phyloP scores from a whole-genome alignment of 1,139 yeast species.

The Hansenula lynferdii region DNA sequence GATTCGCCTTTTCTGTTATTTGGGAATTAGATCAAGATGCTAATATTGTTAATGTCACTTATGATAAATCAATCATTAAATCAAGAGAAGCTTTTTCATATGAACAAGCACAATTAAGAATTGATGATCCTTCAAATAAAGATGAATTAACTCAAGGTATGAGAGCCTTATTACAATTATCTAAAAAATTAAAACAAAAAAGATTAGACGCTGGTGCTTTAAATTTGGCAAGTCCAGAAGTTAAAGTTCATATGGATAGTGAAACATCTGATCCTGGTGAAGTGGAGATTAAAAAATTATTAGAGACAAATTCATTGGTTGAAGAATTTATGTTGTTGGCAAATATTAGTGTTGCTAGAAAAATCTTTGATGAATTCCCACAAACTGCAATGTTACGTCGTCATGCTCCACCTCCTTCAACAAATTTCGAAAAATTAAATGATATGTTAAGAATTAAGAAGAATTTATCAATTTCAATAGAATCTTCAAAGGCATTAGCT shows the following conservation, averaged over 20 bases:
- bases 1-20: conserved; percentile 91
- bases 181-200: conserved; percentile 79
- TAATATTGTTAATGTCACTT: conserved; percentile 75
- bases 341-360: conserved; percentile 91
- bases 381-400: conserved; percentile 98
- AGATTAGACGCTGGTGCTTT: conserved; percentile 95
- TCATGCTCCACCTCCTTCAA: conserved; percentile 94
- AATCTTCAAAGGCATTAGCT: conserved; percentile 87
- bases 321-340: conserved; percentile 99
- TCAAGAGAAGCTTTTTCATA: conserved; percentile 96
- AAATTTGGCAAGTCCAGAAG: conserved; percentile 96
- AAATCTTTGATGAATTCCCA: conserved; percentile 88
- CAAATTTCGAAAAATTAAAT: conserved; percentile 84
- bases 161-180: conserved; percentile 72
- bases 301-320: conserved; percentile 91
- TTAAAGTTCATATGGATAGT: conserved; percentile 93
- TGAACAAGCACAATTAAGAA: conserved; percentile 87
- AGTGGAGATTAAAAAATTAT: conserved; percentile 82
- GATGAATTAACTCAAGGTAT: conserved; percentile 89
- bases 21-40: conserved; percentile 94
- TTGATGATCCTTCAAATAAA: conserved; percentile 71
- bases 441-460: conserved; percentile 87
- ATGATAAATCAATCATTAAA: conserved; percentile 82
- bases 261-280: conserved; percentile 97
- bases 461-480: conserved; percentile 72